Evolutionary conservation across 2,329 filamentous ascomycete species (phyloP), one percentile per base, ranked within the genome.

Genomic region (Colletotrichum higginsianum): DNA sequence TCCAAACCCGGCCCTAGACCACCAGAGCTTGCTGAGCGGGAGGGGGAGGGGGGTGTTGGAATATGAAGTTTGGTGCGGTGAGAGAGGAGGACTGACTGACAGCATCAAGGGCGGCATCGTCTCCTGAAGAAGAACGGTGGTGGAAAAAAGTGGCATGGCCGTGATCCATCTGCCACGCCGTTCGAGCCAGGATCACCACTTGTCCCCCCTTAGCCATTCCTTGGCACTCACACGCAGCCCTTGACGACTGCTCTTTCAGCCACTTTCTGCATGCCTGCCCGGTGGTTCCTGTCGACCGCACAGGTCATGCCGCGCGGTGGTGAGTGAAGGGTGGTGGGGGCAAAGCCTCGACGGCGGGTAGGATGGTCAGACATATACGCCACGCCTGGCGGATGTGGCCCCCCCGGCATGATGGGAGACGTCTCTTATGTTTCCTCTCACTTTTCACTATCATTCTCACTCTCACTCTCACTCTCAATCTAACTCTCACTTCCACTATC

Each of bases 361-460:
- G 21, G 61, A 40, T 53, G 53, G 35, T 60, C 66, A 66, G 42
- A 69, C 49, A 56, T 50, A 46, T 49, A 46, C 67, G 63, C 67
- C 64, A 71, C 64, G 50, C 50, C 57, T 67, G 44, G 49, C 56
- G 44, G 63, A 67, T 44, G 53, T 56, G 67, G 35, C 35, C 57
- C 35, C 57, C 30, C 30, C 57, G 44, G 50, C 57, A 53, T 44
- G 13, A 46, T 57, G 23, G n/a, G 66, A 50, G 18, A 67, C 38
- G 44, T 26, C 52, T 57, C 30, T 67, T 61, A 21, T 52, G 26
- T 67, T 67, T 61, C 26, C 50, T 55, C 50, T 49, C 64, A 44
- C 49, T 57, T 68, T 71, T 68, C 65, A 60, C 68, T 71, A 58
- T 68, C 38, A 40, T 67, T 68, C 40, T 42, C 53, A 30, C 6